Evolutionary conservation across 192 early-diverging fungal genomes (phyloP), one percentile per base, ranked within the genome.

Genomic region (Diversispora epigaea): DNA sequence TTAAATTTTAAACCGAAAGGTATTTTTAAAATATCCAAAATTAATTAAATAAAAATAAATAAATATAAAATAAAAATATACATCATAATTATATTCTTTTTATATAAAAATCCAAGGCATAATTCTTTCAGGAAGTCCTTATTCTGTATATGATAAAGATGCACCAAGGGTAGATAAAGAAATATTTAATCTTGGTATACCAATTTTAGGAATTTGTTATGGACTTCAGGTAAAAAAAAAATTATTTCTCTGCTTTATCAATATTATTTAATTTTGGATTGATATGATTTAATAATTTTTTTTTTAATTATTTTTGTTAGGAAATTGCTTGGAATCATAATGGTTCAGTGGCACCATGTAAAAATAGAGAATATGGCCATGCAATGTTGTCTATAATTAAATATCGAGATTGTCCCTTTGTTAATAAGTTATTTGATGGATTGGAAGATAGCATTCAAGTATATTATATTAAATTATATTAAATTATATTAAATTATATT

Each of bases 191-290:
- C 85, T 95, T 39, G 93, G 91, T 67, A 90, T 96, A 45, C 96
- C 97, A 17, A 87, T 98, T 40, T 89, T 99, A 41, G 97, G 97
- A 79, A 99, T 99, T 81, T 99, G 97, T 87, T 99, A 98, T 76
- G 97, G 97, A 67, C 88, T 99, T 76, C 97, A 99, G 80, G 87
- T 87, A 82, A n/a, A 40, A 21, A 62, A 10, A 15, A 19, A 6
- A 25, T n/a, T n/a, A 22, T 9, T 4, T n/a, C 32, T 47, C 12
- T 47, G 17, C 40, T 39, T 4, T 11, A 49, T 4, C 21, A 44
- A 12, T 6, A 10, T 43, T 2, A 61, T 61, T 21, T 21, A 6
- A 21, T 61, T 21, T 11, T 2, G 9, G 4, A 50, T 22, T 68
- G 19, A 45, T 0, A 10, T 7, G 12, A 41, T 65, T 8, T 21